Base-by-base conservation (phyloP, 2,329 filamentous ascomycete species). In the Stachybotrys chartarum region DNA sequence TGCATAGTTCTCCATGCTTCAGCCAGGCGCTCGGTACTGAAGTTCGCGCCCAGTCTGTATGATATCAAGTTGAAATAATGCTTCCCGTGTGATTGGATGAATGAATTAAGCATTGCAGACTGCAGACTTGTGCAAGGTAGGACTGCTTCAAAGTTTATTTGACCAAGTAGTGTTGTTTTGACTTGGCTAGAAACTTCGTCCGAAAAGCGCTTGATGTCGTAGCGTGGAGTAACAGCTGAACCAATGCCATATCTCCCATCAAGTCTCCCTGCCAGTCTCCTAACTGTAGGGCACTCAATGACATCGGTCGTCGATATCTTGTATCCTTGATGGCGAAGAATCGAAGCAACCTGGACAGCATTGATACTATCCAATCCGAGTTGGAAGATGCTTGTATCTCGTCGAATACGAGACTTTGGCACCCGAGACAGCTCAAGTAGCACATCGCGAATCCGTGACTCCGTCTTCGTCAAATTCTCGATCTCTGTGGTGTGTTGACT, bases 331-430 rank as follows among this genome's bases (percentile, higher is more conserved):
- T 77, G 80, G 17, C 87, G 83, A 16, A 97, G 74, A 30, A 78
- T 73, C 1, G 83, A 79, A 1, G 91, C 89, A 10, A 96, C 77
- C 64, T 96, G 91, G 6, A 86, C 80, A 0, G 91, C 89, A 57
- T 88, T 92, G 64, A 97, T 94, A 66, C 92, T 97, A 70, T 97
- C 92, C 4, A 97, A 75, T 0, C 93, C 93, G n/a, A 96, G 81
- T 56, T 88, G 85, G 63, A 93, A 96, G 51, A 97, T 90, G 0
- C 89, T 91, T 0, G 84, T 90, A 10, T 79, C 66, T 12, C 77
- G 78, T 4, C 67, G 63, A 50, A 96, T 85, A 0, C 72, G 73
- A 0, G 75, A 63, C 2, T 66, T 55, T 0, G 80, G 67, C 5
- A 80, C 70, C 1, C 76, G 72, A 1, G 87, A 84, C 30, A 94